Evolutionary conservation across 495 filamentous ascomycete species (phyloP).

Genomic region (Penicillium samsonianum): DNA sequence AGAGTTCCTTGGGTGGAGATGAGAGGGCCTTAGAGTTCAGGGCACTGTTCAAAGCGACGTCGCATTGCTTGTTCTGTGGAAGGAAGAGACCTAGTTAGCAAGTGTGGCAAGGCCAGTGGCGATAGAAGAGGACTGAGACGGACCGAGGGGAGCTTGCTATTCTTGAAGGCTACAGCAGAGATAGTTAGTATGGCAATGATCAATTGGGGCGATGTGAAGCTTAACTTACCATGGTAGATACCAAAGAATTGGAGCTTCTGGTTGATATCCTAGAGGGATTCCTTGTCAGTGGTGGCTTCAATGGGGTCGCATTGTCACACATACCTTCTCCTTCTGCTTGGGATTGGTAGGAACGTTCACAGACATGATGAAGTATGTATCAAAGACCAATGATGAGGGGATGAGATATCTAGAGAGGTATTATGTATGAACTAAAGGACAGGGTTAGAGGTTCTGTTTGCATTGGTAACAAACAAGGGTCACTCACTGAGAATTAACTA

Average conservation of each 20-base stretch:
- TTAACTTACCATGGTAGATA: conserved; percentile 69
- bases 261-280: conserved; percentile 65
- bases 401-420: conserved; percentile 1
- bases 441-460: conserved; percentile 20
- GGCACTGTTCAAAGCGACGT: conserved; percentile 86
- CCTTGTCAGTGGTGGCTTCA: not conserved
- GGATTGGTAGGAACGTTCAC: conserved; percentile 68
- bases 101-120: not conserved
- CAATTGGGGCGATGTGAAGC: not conserved
- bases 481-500: conserved; percentile 19
- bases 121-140: conserved; percentile 30
- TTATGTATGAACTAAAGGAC: conserved; percentile 16
- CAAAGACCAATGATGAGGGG: conserved; percentile 11
- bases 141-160: conserved; percentile 90
- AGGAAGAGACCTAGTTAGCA: conserved; percentile 11
- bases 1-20: conserved; percentile 76
- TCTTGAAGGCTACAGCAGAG: conserved; percentile 67
- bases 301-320: conserved; percentile 10
- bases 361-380: conserved; percentile 39
- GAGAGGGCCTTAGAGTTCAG: conserved; percentile 65
- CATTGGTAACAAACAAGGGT: conserved; percentile 16
- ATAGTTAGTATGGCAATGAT: conserved; percentile 21
- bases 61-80: conserved; percentile 86
- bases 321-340: conserved; percentile 58
- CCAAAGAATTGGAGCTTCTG: conserved; percentile 94